phyloP scores from a whole-genome alignment of 2,329 filamentous ascomycete species.

The Pseudocercospora musae region DNA sequence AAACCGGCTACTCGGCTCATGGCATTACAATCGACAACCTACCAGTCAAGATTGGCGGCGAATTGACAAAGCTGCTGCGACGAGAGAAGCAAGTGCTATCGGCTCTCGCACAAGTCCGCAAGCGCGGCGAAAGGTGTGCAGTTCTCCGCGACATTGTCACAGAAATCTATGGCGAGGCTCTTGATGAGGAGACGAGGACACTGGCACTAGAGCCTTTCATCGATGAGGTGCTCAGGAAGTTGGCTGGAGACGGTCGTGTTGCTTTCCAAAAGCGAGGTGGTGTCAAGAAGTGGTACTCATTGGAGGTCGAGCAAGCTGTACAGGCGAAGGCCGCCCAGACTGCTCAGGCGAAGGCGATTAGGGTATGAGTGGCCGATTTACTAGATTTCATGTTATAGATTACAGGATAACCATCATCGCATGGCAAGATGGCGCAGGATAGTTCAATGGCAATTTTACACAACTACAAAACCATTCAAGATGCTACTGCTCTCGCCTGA shows the following conservation, averaged over 20 bases:
- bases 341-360: neutral
- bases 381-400: neutral
- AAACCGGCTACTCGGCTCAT: slow-evolving; percentile 46
- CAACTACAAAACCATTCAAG: neutral
- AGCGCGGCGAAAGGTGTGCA: slow-evolving; percentile 33
- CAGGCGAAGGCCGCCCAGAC: neutral
- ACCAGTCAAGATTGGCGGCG: slow-evolving; percentile 37
- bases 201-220: slow-evolving; percentile 79
- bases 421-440: neutral
- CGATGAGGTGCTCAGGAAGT: slow-evolving; percentile 61
- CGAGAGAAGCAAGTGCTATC: slow-evolving; percentile 43
- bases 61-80: slow-evolving; percentile 39
- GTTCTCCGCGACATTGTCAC: slow-evolving; percentile 45
- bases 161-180: slow-evolving; percentile 41
- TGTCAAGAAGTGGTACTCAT: slow-evolving; percentile 26
- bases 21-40: slow-evolving; percentile 42
- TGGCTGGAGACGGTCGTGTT: slow-evolving; percentile 42
- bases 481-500: neutral
- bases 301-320: neutral
- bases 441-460: neutral
- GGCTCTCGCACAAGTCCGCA: slow-evolving; percentile 30
- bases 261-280: slow-evolving; percentile 29
- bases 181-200: slow-evolving; percentile 37
- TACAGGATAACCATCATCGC: neutral
- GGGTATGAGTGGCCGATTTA: neutral